Conservation (phyloP, 169 alveolate genomes). For the Eimeria tenella region DNA sequence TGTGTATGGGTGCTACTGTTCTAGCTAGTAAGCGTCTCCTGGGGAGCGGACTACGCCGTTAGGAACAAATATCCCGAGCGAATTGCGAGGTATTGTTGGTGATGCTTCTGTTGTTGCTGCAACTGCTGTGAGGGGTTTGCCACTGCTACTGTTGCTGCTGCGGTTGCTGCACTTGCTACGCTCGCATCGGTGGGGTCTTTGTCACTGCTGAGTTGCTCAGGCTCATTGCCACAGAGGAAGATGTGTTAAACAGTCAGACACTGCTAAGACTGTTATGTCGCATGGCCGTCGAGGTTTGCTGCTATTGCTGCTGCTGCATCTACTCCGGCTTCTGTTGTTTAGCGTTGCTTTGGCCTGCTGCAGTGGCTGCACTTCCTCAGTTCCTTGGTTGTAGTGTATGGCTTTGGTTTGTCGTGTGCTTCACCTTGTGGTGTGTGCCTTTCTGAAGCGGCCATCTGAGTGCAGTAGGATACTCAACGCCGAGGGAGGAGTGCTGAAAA, state of each 20-base stretch:
- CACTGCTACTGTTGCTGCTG: conserved; percentile 30
- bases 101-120: conserved; percentile 29
- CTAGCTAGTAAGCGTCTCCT: not conserved
- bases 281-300: conserved; percentile 32
- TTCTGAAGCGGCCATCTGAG: conserved; percentile 36
- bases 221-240: conserved; percentile 20
- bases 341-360: no score
- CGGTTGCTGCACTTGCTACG: conserved; percentile 5
- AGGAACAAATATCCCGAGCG: not conserved
- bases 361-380: no score
- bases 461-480: not conserved
- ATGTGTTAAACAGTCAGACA: not conserved
- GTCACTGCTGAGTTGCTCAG: not conserved
- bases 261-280: not conserved
- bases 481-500: not conserved
- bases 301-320: not conserved
- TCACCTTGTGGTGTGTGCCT: not conserved
- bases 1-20: not conserved
- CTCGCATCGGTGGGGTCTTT: not conserved
- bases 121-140: not conserved
- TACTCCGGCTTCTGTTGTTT: not conserved
- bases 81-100: not conserved
- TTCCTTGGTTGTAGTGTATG: no score
- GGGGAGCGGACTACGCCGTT: conserved; percentile 24
- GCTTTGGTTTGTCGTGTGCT: not conserved